Conservation (phyloP, 306 rosid genomes). For the Aeschynomene evenia region DNA sequence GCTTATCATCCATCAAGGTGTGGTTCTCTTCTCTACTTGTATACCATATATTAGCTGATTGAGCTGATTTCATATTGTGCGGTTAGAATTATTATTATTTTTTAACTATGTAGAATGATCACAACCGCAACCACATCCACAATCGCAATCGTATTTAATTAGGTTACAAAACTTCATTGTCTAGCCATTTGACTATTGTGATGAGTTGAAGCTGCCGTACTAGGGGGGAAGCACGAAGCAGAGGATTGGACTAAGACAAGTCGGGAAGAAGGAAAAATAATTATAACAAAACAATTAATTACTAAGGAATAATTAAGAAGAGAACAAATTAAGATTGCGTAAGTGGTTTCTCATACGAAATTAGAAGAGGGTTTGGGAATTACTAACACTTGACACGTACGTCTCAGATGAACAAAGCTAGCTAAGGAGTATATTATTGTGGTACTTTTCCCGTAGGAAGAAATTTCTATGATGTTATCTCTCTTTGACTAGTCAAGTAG, state of each 20-base stretch:
- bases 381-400: constrained; percentile 18
- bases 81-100: too few relatives aligned
- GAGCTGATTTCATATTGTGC: too few relatives aligned
- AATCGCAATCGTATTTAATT: too few relatives aligned
- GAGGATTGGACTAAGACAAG: background rate
- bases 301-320: background rate
- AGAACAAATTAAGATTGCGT: background rate
- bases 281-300: background rate
- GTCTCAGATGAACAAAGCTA: background rate
- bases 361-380: background rate
- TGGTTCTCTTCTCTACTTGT: too few relatives aligned
- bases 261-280: background rate
- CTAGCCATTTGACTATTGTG: background rate
- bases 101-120: too few relatives aligned
- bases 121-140: too few relatives aligned
- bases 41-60: too few relatives aligned
- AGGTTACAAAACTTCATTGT: constrained; percentile 7
- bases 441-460: too few relatives aligned
- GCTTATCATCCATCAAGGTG: too few relatives aligned
- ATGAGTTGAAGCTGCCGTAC: constrained; percentile 12
- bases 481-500: constrained; percentile 3
- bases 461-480: constrained; percentile 18
- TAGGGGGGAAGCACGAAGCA: constrained; percentile 14
- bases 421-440: background rate
- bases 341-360: background rate